Conservation (phyloP, 495 filamentous ascomycete genomes). For the Hyaloscypha hepaticicola region DNA sequence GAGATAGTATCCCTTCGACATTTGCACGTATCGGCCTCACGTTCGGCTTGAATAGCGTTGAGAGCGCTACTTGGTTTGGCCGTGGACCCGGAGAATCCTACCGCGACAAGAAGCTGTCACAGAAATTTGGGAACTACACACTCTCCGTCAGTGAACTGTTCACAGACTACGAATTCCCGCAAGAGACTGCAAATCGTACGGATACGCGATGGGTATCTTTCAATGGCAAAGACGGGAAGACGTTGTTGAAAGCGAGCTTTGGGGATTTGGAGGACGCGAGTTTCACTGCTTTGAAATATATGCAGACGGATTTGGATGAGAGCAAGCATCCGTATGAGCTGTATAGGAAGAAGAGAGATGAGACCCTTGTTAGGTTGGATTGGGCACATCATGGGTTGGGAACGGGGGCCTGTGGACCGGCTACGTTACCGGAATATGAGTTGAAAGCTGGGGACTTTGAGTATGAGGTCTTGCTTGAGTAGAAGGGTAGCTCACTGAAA, state of each 20-base stretch:
- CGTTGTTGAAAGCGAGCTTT: constrained; percentile 36
- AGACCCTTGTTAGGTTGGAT: constrained; percentile 59
- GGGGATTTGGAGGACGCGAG: constrained; percentile 42
- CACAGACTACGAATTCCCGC: constrained; percentile 63
- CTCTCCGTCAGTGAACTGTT: constrained; percentile 44
- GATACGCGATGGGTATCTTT: constrained; percentile 61
- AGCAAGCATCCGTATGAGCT: constrained; percentile 62
- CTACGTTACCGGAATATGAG: constrained; percentile 50
- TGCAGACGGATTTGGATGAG: constrained; percentile 51
- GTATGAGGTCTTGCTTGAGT: constrained; percentile 43
- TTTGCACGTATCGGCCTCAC: constrained; percentile 61
- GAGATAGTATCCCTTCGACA: constrained; percentile 47
- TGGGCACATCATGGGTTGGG: constrained; percentile 56
- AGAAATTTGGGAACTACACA: constrained; percentile 52
- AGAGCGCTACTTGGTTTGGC: constrained; percentile 58
- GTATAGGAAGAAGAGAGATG: constrained; percentile 40
- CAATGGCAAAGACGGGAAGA: constrained; percentile 10
- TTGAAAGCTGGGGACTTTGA: constrained; percentile 45
- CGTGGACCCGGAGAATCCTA: constrained; percentile 65
- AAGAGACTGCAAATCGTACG: constrained; percentile 63
- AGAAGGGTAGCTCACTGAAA: not conserved
- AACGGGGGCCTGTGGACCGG: constrained; percentile 50
- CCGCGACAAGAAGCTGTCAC: constrained; percentile 58
- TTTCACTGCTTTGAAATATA: constrained; percentile 56
- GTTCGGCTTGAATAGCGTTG: constrained; percentile 41